phyloP scores from a whole-genome alignment of 2,329 filamentous ascomycete genomes.

The Rugonectria rugulosa region DNA sequence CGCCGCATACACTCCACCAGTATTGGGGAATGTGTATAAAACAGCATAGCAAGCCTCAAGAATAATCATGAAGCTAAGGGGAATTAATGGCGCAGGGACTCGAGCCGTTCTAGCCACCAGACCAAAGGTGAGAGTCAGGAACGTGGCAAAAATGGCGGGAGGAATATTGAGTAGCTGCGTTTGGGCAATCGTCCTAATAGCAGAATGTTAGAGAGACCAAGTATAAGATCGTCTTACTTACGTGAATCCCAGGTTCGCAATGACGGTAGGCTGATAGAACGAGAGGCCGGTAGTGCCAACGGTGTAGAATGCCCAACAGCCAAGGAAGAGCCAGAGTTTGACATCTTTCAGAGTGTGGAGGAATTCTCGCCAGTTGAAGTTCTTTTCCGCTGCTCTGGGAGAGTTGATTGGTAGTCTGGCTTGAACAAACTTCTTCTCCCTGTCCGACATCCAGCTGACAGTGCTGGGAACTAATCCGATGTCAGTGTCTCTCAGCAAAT shows the following conservation, averaged over 20 bases:
- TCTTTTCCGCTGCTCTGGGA: constrained; percentile 49
- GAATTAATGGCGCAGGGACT: constrained; percentile 53
- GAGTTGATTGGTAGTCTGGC: constrained; percentile 54
- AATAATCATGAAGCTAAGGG: constrained; percentile 51
- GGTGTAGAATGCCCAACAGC: constrained; percentile 54
- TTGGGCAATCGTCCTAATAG: constrained; percentile 50
- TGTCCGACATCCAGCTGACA: constrained; percentile 54
- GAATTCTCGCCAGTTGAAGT: constrained; percentile 51
- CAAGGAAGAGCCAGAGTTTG: constrained; percentile 54
- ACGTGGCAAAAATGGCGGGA: constrained; percentile 49
- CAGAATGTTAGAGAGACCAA: neutral
- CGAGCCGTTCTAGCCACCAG: constrained; percentile 51
- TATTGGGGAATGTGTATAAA: constrained; percentile 53
- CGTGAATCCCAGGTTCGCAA: constrained; percentile 47
- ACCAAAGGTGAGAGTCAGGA: constrained; percentile 52
- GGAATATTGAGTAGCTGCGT: constrained; percentile 59
- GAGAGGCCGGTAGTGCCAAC: constrained; percentile 51
- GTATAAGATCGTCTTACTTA: constrained; percentile 29
- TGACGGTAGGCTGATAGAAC: constrained; percentile 54
- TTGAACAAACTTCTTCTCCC: constrained; percentile 57
- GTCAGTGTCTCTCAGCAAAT: constrained; percentile 31
- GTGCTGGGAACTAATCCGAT: constrained; percentile 49
- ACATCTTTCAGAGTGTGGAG: constrained; percentile 48
- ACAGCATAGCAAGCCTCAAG: constrained; percentile 55
- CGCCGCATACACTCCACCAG: constrained; percentile 55